Base-by-base conservation (phyloP, 164 flowering plant species). In the grape (Vitis vinifera) region DNA sequence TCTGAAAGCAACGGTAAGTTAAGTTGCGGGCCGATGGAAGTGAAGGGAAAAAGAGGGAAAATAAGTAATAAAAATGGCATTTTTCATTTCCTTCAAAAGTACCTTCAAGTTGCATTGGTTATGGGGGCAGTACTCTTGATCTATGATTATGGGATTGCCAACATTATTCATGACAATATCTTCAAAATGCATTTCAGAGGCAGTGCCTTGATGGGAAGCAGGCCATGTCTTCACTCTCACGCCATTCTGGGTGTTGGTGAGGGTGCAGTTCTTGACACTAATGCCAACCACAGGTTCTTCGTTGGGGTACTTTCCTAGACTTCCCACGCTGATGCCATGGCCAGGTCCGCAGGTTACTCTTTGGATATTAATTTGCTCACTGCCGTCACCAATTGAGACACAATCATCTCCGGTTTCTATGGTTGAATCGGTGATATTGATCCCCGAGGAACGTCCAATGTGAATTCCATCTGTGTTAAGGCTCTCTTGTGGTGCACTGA, bases 401-500 rank as follows among this genome's bases (percentile, higher is more conserved):
- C 88, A 84, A 57, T 84, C 88, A 52, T 82, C 88, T 10, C 88
- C 85, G 0, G 88, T 84, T 19, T 48, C 29, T 3, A 84, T 78
- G 8, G 14, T 27, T 0, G 77, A 10, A 9, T 73, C 56, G 2
- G 44, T 66, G 29, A 84, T 77, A 9, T 56, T 68, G 14, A 82
- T n/a, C 0, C 69, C 80, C 1, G 11, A 55, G 5, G 85, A 78
- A 2, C 65, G 48, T 0, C 77, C 84, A 3, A 84, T 68, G 71
- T 82, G 88, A 51, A 84, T 82, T 4, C 88, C 88, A n/a, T 84
- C 88, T 4, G 88, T 84, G 78, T 84, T 82, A 3, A 50, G 59
- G 71, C 85, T 80, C 10, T 60, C 51, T 3, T 10, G 71, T 0
- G 83, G 84, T 9, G 85, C 85, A 2, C 8, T 60, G 15, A 80